Conservation (phyloP, 2,329 filamentous ascomycete genomes). For the Xylaria sp. region DNA sequence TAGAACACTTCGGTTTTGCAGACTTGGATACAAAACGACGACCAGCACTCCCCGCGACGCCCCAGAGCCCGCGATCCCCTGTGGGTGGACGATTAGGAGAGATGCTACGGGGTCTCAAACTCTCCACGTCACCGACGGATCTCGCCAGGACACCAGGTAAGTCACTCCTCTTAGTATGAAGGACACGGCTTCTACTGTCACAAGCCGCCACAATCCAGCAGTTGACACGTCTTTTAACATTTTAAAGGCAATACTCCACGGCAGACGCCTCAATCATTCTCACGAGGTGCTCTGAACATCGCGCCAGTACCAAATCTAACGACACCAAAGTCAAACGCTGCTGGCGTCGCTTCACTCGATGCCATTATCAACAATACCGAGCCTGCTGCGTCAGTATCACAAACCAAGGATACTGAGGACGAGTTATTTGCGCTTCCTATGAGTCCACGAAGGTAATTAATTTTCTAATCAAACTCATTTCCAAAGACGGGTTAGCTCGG, state of each 20-base stretch:
- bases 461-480: neutral
- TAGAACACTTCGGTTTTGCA: conserved; percentile 75
- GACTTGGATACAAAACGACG: conserved; percentile 42
- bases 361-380: conserved; percentile 45
- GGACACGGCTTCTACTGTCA: conserved; percentile 37
- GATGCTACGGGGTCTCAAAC: conserved; percentile 78
- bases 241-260: conserved; percentile 12
- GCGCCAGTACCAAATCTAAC: conserved; percentile 20
- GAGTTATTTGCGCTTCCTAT: conserved; percentile 87
- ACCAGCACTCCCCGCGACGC: conserved; percentile 41
- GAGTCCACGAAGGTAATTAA: conserved; percentile 68
- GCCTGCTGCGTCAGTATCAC: conserved; percentile 21
- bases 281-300: conserved; percentile 45
- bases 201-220: neutral
- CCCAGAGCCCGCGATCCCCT: conserved; percentile 67
- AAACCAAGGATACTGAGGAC: conserved; percentile 67
- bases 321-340: conserved; percentile 18
- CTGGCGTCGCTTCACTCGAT: conserved; percentile 46
- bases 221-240: conserved; percentile 4
- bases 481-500: neutral
- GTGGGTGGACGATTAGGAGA: conserved; percentile 74
- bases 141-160: conserved; percentile 62
- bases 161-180: conserved; percentile 20
- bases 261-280: conserved; percentile 19
- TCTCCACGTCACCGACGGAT: conserved; percentile 75